Base-by-base conservation (phyloP, 345 rosid genomes). In the Rhizophora mangle region DNA sequence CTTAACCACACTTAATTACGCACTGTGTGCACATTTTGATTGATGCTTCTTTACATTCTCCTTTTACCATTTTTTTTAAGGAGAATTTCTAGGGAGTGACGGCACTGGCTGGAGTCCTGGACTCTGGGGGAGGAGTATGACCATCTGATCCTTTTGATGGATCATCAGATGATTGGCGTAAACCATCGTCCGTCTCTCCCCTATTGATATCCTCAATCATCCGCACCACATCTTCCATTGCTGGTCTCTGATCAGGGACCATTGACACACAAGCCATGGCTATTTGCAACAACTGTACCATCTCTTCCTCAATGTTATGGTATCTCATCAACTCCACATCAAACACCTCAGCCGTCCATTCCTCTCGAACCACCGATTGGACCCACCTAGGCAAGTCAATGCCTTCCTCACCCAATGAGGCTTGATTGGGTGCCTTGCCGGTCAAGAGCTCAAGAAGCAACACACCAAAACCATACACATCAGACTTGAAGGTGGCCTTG, bases 271-370 rank as follows among this genome's bases (percentile, higher is more conserved):
- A 94, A 1, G 92, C 73, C 97, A 94, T 94, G 3, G 98, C 98
- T 10, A 91, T 89, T 61, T 94, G 98, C 62, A 94, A 82, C 77
- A 94, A 77, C 83, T 89, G 97, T 62, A 94, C 97, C 98, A 94
- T 94, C 78, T 94, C 98, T 67, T 94, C 98, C 72, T 94, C 98
- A 3, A 89, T 88, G 87, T 86, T 91, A 49, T 88, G 96, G 62
- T 88, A 87, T 68, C 93, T 80, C 96, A 94, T 94, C 16, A 94
- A 73, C 84, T 94, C 98, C 59, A 86, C 96, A 1, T 89, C 98
- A 36, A 91, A 89, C 0, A 94, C 98, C 81, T 91, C 98, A 0
- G 98, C 98, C 6, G 98, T 91, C 98, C 98, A 91, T 68, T 94
- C 98, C 79, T 94, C 98, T 0, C 98, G 72, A 2, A 94, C 98